Conservation (phyloP, 306 rosid genomes). For the Trichosanthes truncata region DNA sequence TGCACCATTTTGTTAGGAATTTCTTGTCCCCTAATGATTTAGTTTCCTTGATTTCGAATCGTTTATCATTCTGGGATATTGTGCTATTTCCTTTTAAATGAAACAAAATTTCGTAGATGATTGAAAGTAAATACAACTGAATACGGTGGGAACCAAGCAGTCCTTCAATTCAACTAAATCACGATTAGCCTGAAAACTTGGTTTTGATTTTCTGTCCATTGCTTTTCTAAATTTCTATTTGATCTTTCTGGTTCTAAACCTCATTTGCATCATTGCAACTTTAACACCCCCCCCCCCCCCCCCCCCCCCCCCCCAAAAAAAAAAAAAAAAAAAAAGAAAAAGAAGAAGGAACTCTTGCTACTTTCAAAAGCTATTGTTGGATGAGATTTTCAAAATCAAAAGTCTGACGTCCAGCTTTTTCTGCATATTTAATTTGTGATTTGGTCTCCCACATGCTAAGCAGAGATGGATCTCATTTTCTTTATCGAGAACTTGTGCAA, state of each 20-base stretch:
- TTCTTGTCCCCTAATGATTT: background rate
- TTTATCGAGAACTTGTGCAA: background rate
- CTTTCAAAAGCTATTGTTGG: slow-evolving; percentile 4
- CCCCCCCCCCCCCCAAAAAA: no score
- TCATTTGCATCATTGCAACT: background rate
- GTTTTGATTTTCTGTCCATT: background rate
- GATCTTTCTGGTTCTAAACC: background rate
- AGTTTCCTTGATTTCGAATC: background rate
- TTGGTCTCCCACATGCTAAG: slow-evolving; percentile 3
- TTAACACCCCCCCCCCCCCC: no score
- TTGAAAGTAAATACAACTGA: background rate
- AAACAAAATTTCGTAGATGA: background rate
- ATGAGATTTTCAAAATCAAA: background rate
- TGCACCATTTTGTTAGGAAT: background rate
- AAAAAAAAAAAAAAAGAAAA: no score
- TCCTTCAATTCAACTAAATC: background rate
- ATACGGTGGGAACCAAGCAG: background rate
- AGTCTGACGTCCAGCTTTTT: background rate
- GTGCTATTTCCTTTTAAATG: background rate
- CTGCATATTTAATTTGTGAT: slow-evolving; percentile 1
- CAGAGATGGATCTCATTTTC: background rate
- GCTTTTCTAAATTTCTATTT: background rate
- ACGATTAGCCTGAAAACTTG: background rate
- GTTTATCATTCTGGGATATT: background rate
- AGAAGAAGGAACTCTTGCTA: background rate